These are phyloP conservation scores for Penicillium sp. DNA, from an alignment of 2,329 filamentous ascomycete genomes.

Conservation along the genomic window DNA sequence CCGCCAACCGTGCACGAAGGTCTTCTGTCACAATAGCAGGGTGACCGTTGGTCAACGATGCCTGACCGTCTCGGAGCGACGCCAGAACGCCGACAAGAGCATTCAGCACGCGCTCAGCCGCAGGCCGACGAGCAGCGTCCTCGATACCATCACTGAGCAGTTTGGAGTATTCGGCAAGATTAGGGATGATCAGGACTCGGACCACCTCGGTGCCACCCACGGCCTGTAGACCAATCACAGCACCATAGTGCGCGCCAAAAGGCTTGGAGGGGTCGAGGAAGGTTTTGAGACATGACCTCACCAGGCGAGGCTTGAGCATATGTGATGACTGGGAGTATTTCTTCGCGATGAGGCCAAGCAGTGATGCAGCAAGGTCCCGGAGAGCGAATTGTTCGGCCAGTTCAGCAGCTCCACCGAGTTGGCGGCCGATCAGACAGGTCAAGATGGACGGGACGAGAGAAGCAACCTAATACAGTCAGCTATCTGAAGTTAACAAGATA, in stretches of 20 bases:
- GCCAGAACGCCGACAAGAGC: constrained; percentile 56
- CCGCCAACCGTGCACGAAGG: constrained; percentile 34
- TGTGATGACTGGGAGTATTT: constrained; percentile 79
- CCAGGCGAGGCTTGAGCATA: constrained; percentile 79
- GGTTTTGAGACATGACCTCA: constrained; percentile 86
- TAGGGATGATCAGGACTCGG: constrained; percentile 61
- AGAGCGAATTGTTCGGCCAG: constrained; percentile 67
- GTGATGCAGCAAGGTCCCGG: constrained; percentile 75
- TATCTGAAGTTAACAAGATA: not conserved
- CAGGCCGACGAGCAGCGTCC: constrained; percentile 49
- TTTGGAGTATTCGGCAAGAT: constrained; percentile 60
- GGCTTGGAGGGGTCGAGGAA: constrained; percentile 84
- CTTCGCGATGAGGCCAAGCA: constrained; percentile 71
- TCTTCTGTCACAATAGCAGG: constrained; percentile 36
- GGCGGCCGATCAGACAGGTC: constrained; percentile 82
- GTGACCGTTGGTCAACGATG: constrained; percentile 40
- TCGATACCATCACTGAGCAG: constrained; percentile 55
- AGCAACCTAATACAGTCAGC: constrained; percentile 46
- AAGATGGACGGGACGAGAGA: constrained; percentile 79
- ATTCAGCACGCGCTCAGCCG: constrained; percentile 57
- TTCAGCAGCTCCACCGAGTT: constrained; percentile 59
- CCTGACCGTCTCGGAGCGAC: constrained; percentile 48
- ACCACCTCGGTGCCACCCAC: constrained; percentile 67
- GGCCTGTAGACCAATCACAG: constrained; percentile 71
- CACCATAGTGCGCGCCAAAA: constrained; percentile 80